Evolutionary conservation across 1,139 yeast species (phyloP).

Genomic region (Hyphopichia burtonii): DNA sequence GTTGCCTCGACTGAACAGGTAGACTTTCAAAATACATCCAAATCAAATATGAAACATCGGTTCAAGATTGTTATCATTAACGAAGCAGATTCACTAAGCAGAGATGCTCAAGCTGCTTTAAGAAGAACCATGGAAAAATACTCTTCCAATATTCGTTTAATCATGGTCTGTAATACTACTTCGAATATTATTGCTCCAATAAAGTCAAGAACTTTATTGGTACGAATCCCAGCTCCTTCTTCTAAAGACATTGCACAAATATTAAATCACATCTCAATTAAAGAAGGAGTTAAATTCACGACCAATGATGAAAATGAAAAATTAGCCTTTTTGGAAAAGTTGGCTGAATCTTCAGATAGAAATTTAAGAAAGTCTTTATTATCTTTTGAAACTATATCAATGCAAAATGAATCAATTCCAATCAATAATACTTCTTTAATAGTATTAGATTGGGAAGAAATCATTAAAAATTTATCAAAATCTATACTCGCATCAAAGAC

Average conservation of each 20-base stretch:
- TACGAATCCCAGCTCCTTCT: slow-evolving; percentile 84
- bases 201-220: slow-evolving; percentile 83
- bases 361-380: slow-evolving; percentile 78
- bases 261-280: slow-evolving; percentile 52
- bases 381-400: slow-evolving; percentile 79
- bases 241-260: slow-evolving; percentile 54
- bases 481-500: slow-evolving; percentile 60
- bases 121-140: slow-evolving; percentile 98
- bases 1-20: slow-evolving; percentile 95
- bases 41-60: slow-evolving; percentile 52
- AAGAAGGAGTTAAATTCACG: slow-evolving; percentile 53
- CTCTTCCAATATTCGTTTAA: slow-evolving; percentile 79
- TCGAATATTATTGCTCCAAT: slow-evolving; percentile 93
- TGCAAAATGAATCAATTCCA: slow-evolving; percentile 61
- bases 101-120: slow-evolving; percentile 97
- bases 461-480: slow-evolving; percentile 63
- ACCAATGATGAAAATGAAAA: slow-evolving; percentile 35
- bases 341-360: slow-evolving; percentile 60
- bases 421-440: slow-evolving; percentile 38
- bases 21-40: slow-evolving; percentile 45
- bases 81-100: slow-evolving; percentile 87
- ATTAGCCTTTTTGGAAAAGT: slow-evolving; percentile 41
- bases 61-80: slow-evolving; percentile 92
- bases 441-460: slow-evolving; percentile 84
- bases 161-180: slow-evolving; percentile 84